These are phyloP conservation scores for Ilyonectria sp. DNA, from an alignment of 2,329 filamentous ascomycete genomes.

Conservation along the genomic window DNA sequence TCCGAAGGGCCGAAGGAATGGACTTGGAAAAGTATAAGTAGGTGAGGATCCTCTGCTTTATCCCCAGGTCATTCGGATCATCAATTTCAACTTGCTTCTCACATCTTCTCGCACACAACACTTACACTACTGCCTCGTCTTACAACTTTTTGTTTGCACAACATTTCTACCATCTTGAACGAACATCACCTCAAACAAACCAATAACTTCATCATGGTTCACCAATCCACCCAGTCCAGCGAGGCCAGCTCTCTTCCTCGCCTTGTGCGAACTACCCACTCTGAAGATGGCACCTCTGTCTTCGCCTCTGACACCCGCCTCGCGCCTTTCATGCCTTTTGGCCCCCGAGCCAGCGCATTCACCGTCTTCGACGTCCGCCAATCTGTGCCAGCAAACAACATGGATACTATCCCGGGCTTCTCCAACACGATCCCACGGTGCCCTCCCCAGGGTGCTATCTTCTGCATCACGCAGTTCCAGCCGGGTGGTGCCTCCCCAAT, in stretches of 20 bases:
- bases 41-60: background rate
- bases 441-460: conserved; percentile 53
- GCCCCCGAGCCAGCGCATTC: conserved; percentile 50
- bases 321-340: conserved; percentile 51
- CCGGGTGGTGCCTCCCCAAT: conserved; percentile 52
- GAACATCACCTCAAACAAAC: background rate
- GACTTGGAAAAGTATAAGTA: conserved; percentile 18
- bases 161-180: background rate
- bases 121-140: conserved; percentile 2
- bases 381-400: conserved; percentile 52
- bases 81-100: conserved; percentile 6
- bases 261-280: conserved; percentile 51
- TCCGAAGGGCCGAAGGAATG: conserved; percentile 19
- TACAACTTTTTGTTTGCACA: background rate
- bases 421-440: conserved; percentile 51
- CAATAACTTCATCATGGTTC: conserved; percentile 8
- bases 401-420: conserved; percentile 28
- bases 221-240: background rate
- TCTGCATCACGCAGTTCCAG: conserved; percentile 52
- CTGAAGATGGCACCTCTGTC: conserved; percentile 49
- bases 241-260: conserved; percentile 36
- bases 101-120: background rate
- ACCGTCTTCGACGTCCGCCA: conserved; percentile 49
- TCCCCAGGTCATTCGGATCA: background rate
- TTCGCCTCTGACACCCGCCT: conserved; percentile 49